Conservation (phyloP, 2,329 filamentous ascomycete species). For the Parascedosporium putredinis region DNA sequence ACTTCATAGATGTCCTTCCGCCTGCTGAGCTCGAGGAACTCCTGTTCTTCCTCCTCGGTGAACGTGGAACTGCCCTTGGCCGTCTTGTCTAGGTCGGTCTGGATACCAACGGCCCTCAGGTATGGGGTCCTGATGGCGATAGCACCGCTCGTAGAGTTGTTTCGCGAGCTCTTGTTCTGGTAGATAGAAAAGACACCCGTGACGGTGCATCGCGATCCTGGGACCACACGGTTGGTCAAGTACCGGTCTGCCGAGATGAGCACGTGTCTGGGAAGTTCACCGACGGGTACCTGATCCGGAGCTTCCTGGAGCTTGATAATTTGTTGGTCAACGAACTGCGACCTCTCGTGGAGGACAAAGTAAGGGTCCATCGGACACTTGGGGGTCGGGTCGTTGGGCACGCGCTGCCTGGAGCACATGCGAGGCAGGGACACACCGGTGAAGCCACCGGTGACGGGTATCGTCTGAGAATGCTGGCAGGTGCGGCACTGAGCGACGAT, state of each 20-base stretch:
- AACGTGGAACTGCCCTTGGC: conserved; percentile 63
- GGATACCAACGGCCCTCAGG: conserved; percentile 82
- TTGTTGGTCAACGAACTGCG: conserved; percentile 92
- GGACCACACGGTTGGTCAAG: conserved; percentile 88
- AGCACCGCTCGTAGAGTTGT: conserved; percentile 61
- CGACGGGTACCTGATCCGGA: conserved; percentile 92
- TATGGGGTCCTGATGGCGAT: conserved; percentile 96
- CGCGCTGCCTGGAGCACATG: conserved; percentile 55
- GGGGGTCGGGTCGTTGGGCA: conserved; percentile 55
- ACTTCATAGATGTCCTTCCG: conserved; percentile 84
- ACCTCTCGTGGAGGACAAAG: conserved; percentile 90
- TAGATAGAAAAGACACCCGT: conserved; percentile 99
- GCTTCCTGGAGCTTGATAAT: conserved; percentile 97
- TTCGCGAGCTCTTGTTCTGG: conserved; percentile 79
- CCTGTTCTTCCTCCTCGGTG: conserved; percentile 92
- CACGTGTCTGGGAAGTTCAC: conserved; percentile 89
- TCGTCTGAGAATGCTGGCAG: conserved; percentile 61
- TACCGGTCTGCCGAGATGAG: conserved; percentile 95
- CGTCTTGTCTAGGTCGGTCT: conserved; percentile 80
- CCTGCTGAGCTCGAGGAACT: conserved; percentile 84
- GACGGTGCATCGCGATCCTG: conserved; percentile 85
- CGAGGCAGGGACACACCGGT: conserved; percentile 76
- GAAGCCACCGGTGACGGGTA: conserved; percentile 77
- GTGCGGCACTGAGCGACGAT: conserved; percentile 81
- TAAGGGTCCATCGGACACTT: conserved; percentile 91